Evolutionary conservation across 2,329 filamentous ascomycete genomes (phyloP), one percentile per base, ranked within the genome.

Genomic region (Epichloe bromicola): DNA sequence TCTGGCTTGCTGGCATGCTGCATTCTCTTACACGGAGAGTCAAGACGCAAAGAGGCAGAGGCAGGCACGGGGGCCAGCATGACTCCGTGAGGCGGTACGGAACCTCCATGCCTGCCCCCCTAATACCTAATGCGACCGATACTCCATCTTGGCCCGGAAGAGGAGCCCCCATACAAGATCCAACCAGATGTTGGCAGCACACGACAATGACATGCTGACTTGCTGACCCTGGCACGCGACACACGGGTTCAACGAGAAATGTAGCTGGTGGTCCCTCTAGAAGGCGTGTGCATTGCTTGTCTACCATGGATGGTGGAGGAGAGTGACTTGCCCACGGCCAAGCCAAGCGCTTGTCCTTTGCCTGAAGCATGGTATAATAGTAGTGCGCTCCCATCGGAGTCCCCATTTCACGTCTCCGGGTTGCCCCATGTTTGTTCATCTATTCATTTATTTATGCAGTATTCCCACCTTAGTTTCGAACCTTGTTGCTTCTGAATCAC

Each of bases 51-150:
- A 30, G 30, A 30, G 8, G 30, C 46, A 23, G 11, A n/a, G 46
- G 14, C 30, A 49, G 48, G 23, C 15, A 38, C 34, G 46, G 51
- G 51, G 42, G 46, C 46, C 46, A 43, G 47, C 47, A 47, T 52
- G 34, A 43, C 50, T 26, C 49, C 4, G 30, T 34, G 46, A 48
- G 33, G 33, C 46, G 8, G 50, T 51, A 33, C n/a, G n/a, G 37
- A 44, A 12, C 44, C 44, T 44, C 19, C 46, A 45, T 15, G 40
- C 23, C 46, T 36, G 33, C 15, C 39, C 34, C 12, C 12, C 33
- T 30, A 30, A 30, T 30, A 7, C 26, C 36, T 8, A 33, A 51
- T 48, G 50, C 26, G n/a, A 42, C 39, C n/a, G 15, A n/a, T 42
- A 45, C 48, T 39, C 41, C 30, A 10, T 36, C n/a, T 17, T 46